A percentile compares a stretch with the other conserved stretches of the same genome.
phyloP scores from a whole-genome alignment of 179 eudicot species.

The Beta macrorhiza region DNA sequence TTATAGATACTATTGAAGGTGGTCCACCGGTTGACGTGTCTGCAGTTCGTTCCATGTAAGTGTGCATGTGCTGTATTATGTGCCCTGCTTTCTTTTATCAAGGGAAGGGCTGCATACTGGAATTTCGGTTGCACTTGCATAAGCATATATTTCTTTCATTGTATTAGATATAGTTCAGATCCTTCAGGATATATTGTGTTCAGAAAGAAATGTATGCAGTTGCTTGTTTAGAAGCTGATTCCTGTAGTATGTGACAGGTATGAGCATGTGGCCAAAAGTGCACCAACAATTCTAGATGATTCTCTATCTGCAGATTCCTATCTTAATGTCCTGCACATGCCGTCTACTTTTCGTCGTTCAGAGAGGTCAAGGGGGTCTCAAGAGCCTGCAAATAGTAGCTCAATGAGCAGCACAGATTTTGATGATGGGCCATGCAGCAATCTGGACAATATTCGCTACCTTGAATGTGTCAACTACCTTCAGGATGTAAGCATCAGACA shows the following conservation, averaged over 20 bases:
- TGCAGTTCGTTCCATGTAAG: slow-evolving; percentile 95
- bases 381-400: slow-evolving; percentile 58
- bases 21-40: slow-evolving; percentile 97
- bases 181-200: not conserved
- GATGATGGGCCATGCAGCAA: slow-evolving; percentile 95
- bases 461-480: slow-evolving; percentile 83
- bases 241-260: slow-evolving; percentile 56
- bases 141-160: not conserved
- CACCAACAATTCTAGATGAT: slow-evolving; percentile 94
- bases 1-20: slow-evolving; percentile 84
- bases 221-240: slow-evolving; percentile 14
- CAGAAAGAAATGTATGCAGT: not conserved
- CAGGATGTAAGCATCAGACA: slow-evolving; percentile 66
- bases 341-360: slow-evolving; percentile 93
- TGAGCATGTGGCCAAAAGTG: slow-evolving; percentile 95
- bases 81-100: not conserved
- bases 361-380: slow-evolving; percentile 75
- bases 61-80: slow-evolving; percentile 1
- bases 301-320: slow-evolving; percentile 99
- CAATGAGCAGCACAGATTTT: slow-evolving; percentile 40
- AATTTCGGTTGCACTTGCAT: not conserved
- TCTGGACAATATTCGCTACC: slow-evolving; percentile 78
- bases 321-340: slow-evolving; percentile 96
- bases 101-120: not conserved
- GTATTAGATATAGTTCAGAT: not conserved